Base-by-base conservation (phyloP, 306 rosid species). In the Biancaea sappan region DNA sequence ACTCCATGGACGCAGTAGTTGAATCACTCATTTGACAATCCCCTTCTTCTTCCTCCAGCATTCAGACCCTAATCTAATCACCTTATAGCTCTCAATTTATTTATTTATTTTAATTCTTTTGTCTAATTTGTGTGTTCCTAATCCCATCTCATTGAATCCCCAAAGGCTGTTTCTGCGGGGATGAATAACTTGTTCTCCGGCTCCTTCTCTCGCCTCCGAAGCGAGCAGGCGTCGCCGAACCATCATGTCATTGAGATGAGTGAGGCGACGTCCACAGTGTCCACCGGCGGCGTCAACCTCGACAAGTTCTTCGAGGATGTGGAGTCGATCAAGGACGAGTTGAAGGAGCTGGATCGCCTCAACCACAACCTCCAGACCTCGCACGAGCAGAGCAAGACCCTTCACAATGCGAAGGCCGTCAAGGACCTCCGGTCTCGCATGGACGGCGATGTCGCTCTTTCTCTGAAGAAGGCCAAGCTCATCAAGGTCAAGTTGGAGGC, bases 111-210 rank as follows among this genome's bases (percentile, higher is more conserved):
- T 56, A 4, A 19, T 63, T 35, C 0, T 32, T 68, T 29, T 2
- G 13, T 64, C 13, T 1, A 16, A 18, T 22, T 6, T 11, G 5
- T 64, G 24, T 16, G 2, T 41, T 44, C 18, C 13, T 13, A 63
- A 19, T n/a, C 44, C 1, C 43, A 19, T 19, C n/a, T 62, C 28
- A 37, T 62, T 22, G 34, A 19, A 63, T 19, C 12, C 11, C 51
- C 18, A 8, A 21, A 37, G 8, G 15, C 12, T 51, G 3, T 19
- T 52, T 14, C 54, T 13, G 15, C 22, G n/a, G 73, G 5, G 3
- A 94, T 94, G 97, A 94, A 91, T 78, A 94, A 94, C 76, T 67
- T 94, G 58, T 85, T 94, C 72, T 83, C 95, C 60, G 77, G 91
- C 32, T 89, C 98, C 10, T 94, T 94, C 79, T 81, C 96, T 2